Percentiles rank a stretch among this genome's conserved stretches.
Evolutionary conservation across 75 land plant genomes (phyloP).

Genomic region (Pinus taeda): DNA sequence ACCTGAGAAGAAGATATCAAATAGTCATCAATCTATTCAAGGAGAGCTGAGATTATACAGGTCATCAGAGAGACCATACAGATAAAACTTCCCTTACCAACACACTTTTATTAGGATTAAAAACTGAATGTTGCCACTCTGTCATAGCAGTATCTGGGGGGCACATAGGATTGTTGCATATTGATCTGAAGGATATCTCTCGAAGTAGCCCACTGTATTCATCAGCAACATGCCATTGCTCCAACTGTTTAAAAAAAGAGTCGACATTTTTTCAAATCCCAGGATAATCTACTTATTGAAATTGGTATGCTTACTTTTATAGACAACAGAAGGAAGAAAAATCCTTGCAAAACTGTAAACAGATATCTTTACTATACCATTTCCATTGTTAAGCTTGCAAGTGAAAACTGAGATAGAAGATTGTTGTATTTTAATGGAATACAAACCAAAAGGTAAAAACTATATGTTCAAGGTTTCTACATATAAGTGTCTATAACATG

Average conservation of each 20-base stretch:
- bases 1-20: conserved; percentile 40
- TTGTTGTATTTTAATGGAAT: too few relatives aligned
- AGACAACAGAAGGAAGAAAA: too few relatives aligned
- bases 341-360: too few relatives aligned
- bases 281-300: too few relatives aligned
- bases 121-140: conserved; percentile 78
- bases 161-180: conserved; percentile 95
- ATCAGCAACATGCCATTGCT: conserved; percentile 88
- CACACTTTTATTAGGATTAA: conserved; percentile 55
- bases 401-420: too few relatives aligned
- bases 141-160: conserved; percentile 98
- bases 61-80: too few relatives aligned
- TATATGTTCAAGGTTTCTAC: too few relatives aligned
- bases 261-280: background rate
- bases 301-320: too few relatives aligned
- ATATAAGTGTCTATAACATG: too few relatives aligned
- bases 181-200: conserved; percentile 78
- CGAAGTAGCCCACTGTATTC: conserved; percentile 86
- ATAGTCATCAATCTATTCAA: background rate
- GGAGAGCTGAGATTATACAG: background rate
- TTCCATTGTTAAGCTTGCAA: too few relatives aligned
- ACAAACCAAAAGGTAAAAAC: too few relatives aligned
- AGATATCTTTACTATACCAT: too few relatives aligned
- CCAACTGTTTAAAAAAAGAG: conserved; percentile 48
- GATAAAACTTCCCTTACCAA: conserved; percentile 45